A percentile compares a stretch with the other conserved stretches of the same genome.
phyloP scores from a whole-genome alignment of 176 grass and related monocot species.

The barley (Hordeum vulgare) region DNA sequence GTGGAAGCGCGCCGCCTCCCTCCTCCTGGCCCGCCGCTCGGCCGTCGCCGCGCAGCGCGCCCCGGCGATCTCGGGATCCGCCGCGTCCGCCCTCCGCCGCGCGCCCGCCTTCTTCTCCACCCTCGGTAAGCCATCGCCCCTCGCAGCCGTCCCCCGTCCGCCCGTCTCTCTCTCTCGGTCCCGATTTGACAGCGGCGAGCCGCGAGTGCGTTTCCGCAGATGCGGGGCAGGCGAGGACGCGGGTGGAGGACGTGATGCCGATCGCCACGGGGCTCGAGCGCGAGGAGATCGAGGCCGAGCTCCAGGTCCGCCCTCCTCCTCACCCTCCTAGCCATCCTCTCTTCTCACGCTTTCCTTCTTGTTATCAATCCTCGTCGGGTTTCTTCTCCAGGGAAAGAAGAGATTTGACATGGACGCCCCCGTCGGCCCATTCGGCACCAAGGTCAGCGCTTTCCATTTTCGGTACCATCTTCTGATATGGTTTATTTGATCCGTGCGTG shows the following conservation, averaged over 20 bases:
- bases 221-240: constrained; percentile 22
- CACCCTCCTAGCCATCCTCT: neutral
- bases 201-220: neutral
- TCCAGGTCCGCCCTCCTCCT: constrained; percentile 25
- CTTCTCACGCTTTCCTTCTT: neutral
- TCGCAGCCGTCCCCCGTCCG: neutral
- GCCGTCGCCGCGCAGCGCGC: neutral
- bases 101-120: constrained; percentile 32
- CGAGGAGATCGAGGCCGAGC: constrained; percentile 60
- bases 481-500: neutral
- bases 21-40: constrained; percentile 12
- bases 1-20: constrained; percentile 35
- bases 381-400: constrained; percentile 46
- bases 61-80: neutral
- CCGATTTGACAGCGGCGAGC: neutral
- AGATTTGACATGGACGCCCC: constrained; percentile 72
- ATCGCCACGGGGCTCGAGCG: constrained; percentile 64
- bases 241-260: constrained; percentile 60
- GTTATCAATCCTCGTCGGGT: neutral
- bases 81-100: neutral
- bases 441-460: constrained; percentile 19
- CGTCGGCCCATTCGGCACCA: constrained; percentile 63
- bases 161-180: neutral
- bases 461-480: neutral
- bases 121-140: constrained; percentile 5